Base-by-base conservation (phyloP, 2,329 filamentous ascomycete genomes). In the Penicillium sp. region DNA sequence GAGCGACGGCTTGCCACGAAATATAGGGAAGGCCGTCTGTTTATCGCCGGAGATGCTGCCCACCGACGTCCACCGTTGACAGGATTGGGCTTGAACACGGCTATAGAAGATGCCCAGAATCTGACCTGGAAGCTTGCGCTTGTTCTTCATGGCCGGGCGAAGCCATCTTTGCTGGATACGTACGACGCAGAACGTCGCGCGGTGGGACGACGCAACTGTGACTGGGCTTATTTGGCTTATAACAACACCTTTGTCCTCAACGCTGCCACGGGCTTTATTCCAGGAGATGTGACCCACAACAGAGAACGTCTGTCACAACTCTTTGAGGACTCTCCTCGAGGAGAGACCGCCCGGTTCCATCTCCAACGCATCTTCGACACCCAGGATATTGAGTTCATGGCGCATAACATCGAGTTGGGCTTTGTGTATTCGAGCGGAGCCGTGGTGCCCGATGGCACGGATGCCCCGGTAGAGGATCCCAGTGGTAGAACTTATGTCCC, bases 61-160 rank as follows among this genome's bases (percentile, higher is more conserved):
- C 50, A 64, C 46, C 55, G 60, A 4, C 58, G 58, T 16, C 58
- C 58, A 9, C 58, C 79, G 0, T 76, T 76, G 0, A 81, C 79
- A 2, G 81, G 78, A 0, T 78, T 81, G 57, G 81, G 81, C 3
- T 79, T 83, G 74, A 82, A 83, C 59, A 77, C 77, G 0, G 79
- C 79, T 0, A 69, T 82, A 13, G 74, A 79, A n/a, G 79, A 82
- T 50, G 73, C 77, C 2, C 67, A 77, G 18, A 82, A 82, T 56
- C 68, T 83, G 0, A 76, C 74, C n/a, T 82, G 79, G 79, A 82
- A 82, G 59, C 69, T 83, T 3, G 75, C 76, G 0, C 64, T 72
- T 9, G 77, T 75, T 3, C 64, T 59, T 7, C 51, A 50, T 18
- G 44, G 45, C 9, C 31, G 51, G 19, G 58, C 56, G 6, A 42